These are phyloP conservation scores for Ophioceras dolichostomum DNA, from an alignment of 2,329 filamentous ascomycete genomes.

Conservation along the genomic window DNA sequence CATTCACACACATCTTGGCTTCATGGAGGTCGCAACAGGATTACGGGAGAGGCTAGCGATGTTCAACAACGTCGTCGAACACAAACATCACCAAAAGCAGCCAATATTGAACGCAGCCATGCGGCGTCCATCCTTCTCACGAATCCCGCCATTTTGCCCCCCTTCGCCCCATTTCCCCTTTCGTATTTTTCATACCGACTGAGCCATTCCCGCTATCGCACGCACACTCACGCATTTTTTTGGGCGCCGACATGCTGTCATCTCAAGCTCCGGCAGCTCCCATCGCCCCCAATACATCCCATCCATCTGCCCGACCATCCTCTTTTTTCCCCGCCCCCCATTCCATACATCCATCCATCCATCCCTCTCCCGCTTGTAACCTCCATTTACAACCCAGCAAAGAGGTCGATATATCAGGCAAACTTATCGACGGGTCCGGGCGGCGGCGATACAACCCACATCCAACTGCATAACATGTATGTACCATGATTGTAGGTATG, in stretches of 20 bases:
- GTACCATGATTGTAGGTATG: background rate
- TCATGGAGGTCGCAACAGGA: too few species aligned
- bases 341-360: background rate
- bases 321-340: background rate
- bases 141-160: too few species aligned
- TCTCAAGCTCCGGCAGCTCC: background rate
- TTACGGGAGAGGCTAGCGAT: too few species aligned
- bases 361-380: constrained; percentile 1
- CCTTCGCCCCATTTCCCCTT: too few species aligned
- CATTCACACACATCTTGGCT: too few species aligned
- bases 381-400: background rate
- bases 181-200: too few species aligned
- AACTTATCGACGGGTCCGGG: background rate
- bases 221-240: too few species aligned
- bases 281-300: background rate
- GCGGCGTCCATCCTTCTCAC: background rate
- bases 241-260: background rate
- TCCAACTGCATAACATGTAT: background rate
- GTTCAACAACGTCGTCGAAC: too few species aligned
- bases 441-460: background rate
- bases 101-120: background rate
- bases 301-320: background rate
- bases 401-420: background rate
- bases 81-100: too few species aligned
- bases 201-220: too few species aligned